Percentiles rank a stretch among this genome's conserved stretches.
Evolutionary conservation across 2,329 filamentous ascomycete species (phyloP).

Genomic region (Xylaria multiplex): DNA sequence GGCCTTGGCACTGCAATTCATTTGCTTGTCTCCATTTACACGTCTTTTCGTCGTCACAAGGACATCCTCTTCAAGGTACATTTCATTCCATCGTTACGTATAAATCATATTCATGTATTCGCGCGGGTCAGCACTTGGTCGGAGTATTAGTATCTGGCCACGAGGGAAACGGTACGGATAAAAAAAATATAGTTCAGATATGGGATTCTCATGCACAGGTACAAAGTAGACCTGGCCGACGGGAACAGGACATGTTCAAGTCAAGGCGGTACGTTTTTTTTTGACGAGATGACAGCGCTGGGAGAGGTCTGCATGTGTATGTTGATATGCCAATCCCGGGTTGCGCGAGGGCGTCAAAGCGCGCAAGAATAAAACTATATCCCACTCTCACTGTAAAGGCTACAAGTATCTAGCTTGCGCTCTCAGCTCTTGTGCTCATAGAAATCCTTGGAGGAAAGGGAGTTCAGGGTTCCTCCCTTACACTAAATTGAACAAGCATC

Average conservation of each 20-base stretch:
- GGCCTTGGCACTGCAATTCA: slow-evolving; percentile 2
- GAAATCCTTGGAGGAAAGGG: no score
- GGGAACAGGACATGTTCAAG: slow-evolving; percentile 21
- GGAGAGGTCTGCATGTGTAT: slow-evolving; percentile 14
- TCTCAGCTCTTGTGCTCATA: background rate
- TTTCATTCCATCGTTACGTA: slow-evolving; percentile 28
- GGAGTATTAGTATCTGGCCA: slow-evolving; percentile 28
- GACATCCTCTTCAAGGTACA: slow-evolving; percentile 20
- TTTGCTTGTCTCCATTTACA: slow-evolving; percentile 14
- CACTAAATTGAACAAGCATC: background rate
- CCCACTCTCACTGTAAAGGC: slow-evolving; percentile 5
- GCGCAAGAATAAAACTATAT: slow-evolving; percentile 23
- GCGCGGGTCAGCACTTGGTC: slow-evolving; percentile 18
- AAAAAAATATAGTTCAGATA: slow-evolving; percentile 27
- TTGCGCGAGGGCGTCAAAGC: slow-evolving; percentile 10
- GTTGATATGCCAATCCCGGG: slow-evolving; percentile 18
- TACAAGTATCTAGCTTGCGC: background rate
- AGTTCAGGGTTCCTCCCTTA: background rate
- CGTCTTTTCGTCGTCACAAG: slow-evolving; percentile 16
- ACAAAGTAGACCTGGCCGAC: slow-evolving; percentile 15
- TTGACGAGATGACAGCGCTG: slow-evolving; percentile 4
- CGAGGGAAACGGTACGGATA: slow-evolving; percentile 28
- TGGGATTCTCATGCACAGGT: slow-evolving; percentile 23
- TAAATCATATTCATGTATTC: slow-evolving; percentile 29
- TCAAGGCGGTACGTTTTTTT: slow-evolving; percentile 14